Evolutionary conservation across 2,329 filamentous ascomycete genomes (phyloP).

Genomic region (Penicillium sp.): DNA sequence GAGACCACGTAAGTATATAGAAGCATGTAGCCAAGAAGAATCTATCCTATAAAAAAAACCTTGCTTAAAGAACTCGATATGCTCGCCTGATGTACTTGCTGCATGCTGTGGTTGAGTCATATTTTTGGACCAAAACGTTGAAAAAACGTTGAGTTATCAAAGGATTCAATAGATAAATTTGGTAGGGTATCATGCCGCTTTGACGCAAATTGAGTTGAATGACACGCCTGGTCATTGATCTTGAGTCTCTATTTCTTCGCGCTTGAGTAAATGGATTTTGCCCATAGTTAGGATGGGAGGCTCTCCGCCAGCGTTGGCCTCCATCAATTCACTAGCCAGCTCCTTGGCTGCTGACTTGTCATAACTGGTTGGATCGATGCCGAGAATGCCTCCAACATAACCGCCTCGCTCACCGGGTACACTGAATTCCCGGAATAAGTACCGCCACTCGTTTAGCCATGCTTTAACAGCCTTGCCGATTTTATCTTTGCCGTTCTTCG

Average conservation of each 20-base stretch:
- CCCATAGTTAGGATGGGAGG: conserved; percentile 37
- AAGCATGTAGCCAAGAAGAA: not conserved
- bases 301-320: conserved; percentile 24
- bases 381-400: conserved; percentile 64
- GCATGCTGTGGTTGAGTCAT: not conserved
- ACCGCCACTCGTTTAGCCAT: conserved; percentile 93
- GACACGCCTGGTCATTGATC: conserved; percentile 20
- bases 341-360: conserved; percentile 42
- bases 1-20: not conserved
- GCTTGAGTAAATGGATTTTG: conserved; percentile 47
- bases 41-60: not conserved
- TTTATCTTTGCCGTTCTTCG: conserved; percentile 98
- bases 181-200: conserved; percentile 18
- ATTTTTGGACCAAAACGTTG: not conserved
- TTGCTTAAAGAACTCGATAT: not conserved
- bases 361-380: conserved; percentile 61
- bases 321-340: conserved; percentile 24
- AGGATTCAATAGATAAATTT: not conserved
- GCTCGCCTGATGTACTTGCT: not conserved
- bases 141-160: not conserved
- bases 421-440: conserved; percentile 92
- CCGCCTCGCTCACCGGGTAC: conserved; percentile 90
- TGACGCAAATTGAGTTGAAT: conserved; percentile 11
- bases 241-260: conserved; percentile 40
- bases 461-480: conserved; percentile 88